These are phyloP conservation scores for Phytophthora vignae DNA, from an alignment of 352 stramenopile genomes.

Conservation along the genomic window DNA sequence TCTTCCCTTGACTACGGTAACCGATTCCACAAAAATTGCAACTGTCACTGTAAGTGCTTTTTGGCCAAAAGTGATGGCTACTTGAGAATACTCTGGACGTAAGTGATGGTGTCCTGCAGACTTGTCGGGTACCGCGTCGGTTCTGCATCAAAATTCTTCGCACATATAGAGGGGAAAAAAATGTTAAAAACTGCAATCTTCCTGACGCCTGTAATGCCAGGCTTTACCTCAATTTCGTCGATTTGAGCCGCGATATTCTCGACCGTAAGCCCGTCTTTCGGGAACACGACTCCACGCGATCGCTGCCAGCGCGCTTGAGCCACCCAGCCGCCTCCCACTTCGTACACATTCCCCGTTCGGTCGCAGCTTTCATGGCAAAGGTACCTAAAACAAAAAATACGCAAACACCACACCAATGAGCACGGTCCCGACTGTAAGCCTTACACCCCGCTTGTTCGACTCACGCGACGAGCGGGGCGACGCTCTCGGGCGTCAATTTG, in stretches of 20 bases:
- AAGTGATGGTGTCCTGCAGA: conserved; percentile 65
- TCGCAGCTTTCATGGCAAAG: conserved; percentile 83
- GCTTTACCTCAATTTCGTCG: conserved; percentile 62
- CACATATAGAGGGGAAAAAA: not conserved
- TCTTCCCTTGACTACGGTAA: no score
- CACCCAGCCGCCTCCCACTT: conserved; percentile 86
- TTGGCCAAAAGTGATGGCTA: not conserved
- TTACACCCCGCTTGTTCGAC: not conserved
- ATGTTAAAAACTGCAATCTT: not conserved
- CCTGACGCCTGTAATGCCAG: not conserved
- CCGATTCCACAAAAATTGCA: no score
- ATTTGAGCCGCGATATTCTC: conserved; percentile 60
- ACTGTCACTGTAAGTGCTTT: no score
- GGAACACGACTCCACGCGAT: conserved; percentile 64
- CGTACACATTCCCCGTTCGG: conserved; percentile 80
- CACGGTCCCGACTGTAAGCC: not conserved
- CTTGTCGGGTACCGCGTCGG: conserved; percentile 66
- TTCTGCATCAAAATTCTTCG: conserved; percentile 64
- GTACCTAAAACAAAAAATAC: conserved; percentile 53
- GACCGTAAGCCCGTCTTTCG: conserved; percentile 52
- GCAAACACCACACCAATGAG: conserved; percentile 1
- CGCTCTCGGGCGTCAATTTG: conserved; percentile 76
- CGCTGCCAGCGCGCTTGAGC: conserved; percentile 83
- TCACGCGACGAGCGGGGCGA: conserved; percentile 82
- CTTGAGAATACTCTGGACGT: conserved; percentile 38